These are phyloP conservation scores for Suhomyces taliae DNA, from an alignment of 1,139 yeast species.

Conservation along the genomic window DNA sequence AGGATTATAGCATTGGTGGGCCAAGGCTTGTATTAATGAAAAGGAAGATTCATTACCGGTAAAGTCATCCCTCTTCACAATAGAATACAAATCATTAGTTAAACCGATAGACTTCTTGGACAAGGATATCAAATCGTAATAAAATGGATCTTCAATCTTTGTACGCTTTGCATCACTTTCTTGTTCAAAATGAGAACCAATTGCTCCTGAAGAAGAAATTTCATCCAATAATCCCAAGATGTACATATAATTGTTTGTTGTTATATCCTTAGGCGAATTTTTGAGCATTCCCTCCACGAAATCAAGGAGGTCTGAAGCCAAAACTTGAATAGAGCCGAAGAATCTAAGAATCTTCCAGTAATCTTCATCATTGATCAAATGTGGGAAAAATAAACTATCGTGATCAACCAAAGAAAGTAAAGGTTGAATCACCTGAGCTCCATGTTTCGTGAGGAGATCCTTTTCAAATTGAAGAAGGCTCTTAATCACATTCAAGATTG, in stretches of 20 bases:
- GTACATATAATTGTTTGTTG: slow-evolving; percentile 56
- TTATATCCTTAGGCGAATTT: slow-evolving; percentile 38
- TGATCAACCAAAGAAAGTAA: slow-evolving; percentile 51
- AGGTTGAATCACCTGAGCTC: slow-evolving; percentile 54
- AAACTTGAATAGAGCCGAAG: slow-evolving; percentile 56
- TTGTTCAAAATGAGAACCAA: slow-evolving; percentile 77
- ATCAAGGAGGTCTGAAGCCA: slow-evolving; percentile 49
- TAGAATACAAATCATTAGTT: slow-evolving; percentile 50
- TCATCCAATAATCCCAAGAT: slow-evolving; percentile 75
- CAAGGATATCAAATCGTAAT: slow-evolving; percentile 52
- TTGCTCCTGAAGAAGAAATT: slow-evolving; percentile 77
- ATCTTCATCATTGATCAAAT: slow-evolving; percentile 44
- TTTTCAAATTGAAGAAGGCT: slow-evolving; percentile 32
- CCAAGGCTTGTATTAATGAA: slow-evolving; percentile 73
- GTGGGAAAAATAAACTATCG: slow-evolving; percentile 46
- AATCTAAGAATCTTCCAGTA: slow-evolving; percentile 66
- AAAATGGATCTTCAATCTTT: slow-evolving; percentile 44
- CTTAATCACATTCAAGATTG: slow-evolving; percentile 4
- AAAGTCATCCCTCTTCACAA: slow-evolving; percentile 27
- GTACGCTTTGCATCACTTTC: slow-evolving; percentile 39
- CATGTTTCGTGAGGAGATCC: slow-evolving; percentile 45
- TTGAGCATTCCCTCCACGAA: slow-evolving; percentile 49
- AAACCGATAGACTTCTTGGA: slow-evolving; percentile 64
- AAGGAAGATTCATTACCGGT: slow-evolving; percentile 41
- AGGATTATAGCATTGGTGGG: slow-evolving; percentile 87